Evolutionary conservation across 2,329 filamentous ascomycete species (phyloP), one percentile per base, ranked within the genome.

Genomic region (Pestalotiopsis sp.): DNA sequence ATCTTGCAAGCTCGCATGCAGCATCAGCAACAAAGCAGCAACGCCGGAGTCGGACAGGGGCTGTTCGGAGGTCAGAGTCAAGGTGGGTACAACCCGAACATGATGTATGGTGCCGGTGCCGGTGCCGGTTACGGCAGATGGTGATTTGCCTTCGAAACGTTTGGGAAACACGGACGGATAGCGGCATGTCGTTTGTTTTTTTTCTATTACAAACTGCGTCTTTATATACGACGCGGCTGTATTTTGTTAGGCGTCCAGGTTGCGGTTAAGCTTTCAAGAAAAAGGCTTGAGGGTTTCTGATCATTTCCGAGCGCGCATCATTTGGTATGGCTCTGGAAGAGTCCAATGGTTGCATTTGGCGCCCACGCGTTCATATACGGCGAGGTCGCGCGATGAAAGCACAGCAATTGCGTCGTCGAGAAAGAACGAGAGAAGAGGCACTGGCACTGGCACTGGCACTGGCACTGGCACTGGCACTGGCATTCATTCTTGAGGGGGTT

Each of bases 1-100:
- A 98, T 98, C 89, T 91, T 98, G 88, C 94, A 97, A 87, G 94
- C 94, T 83, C 93, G 94, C 88, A 92, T 97, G 88, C 94, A 97
- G 84, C 93, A 96, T 85, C 89, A 92, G 85, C 87, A 90, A 77
- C 91, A 92, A 84, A 75, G 75, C 65, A 92, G 90, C 84, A 92
- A 90, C 87, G 89, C 89, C 83, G 91, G 92, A 88, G 91, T 91
- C 84, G 92, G 92, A 82, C 93, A 96, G 88, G 93, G 92, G 82
- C 88, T 96, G 82, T 97, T 96, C 84, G 91, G 91, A 83, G 92
- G 92, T 83, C 92, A 91, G 87, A 87, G 85, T 79, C 92, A 97
- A 95, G 94, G 94, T 96, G 94, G 93, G 92, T 97, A 97, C 89
- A 94, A 92, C 79, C 88, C 89, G 76, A 90, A 86, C 82, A 92